phyloP scores from a whole-genome alignment of 2,329 filamentous ascomycete species.

The Alternaria dauci region DNA sequence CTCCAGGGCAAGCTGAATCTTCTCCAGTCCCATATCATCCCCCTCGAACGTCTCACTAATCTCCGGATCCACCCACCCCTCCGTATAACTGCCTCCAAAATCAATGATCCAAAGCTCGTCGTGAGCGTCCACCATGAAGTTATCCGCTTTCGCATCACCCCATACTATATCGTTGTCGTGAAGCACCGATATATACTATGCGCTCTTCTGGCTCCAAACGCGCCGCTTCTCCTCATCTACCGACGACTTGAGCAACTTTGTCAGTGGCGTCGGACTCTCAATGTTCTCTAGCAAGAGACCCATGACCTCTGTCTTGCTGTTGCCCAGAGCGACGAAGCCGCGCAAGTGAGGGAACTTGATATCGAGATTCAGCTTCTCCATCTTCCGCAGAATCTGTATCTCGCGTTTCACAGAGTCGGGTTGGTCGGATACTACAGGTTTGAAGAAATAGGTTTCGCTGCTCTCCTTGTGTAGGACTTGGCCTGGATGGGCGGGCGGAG shows the following conservation, averaged over 20 bases:
- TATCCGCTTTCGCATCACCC: constrained; percentile 44
- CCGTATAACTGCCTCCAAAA: constrained; percentile 52
- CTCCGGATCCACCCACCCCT: constrained; percentile 54
- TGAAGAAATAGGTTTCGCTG: constrained; percentile 24
- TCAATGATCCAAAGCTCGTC: constrained; percentile 53
- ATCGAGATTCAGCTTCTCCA: constrained; percentile 14
- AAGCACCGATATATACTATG: constrained; percentile 18
- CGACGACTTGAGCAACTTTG: constrained; percentile 19
- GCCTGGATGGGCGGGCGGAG: constrained; percentile 29
- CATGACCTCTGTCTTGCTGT: constrained; percentile 23
- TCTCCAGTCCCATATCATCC: constrained; percentile 45
- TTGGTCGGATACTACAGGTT: constrained; percentile 22
- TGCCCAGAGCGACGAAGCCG: constrained; percentile 21
- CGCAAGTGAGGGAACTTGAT: constrained; percentile 22
- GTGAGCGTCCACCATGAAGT: constrained; percentile 52
- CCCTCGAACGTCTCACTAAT: constrained; percentile 50
- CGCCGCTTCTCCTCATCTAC: constrained; percentile 17
- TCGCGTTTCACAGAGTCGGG: constrained; percentile 28
- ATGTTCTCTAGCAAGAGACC: constrained; percentile 26
- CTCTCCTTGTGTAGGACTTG: constrained; percentile 16
- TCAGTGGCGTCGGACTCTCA: constrained; percentile 19
- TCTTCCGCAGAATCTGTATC: constrained; percentile 23
- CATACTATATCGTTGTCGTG: constrained; percentile 31
- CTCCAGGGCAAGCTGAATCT: constrained; percentile 22
- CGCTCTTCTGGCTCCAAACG: constrained; percentile 21